Evolutionary conservation across 192 early-diverging fungal species (phyloP).

Genomic region (Coemansia sp.): DNA sequence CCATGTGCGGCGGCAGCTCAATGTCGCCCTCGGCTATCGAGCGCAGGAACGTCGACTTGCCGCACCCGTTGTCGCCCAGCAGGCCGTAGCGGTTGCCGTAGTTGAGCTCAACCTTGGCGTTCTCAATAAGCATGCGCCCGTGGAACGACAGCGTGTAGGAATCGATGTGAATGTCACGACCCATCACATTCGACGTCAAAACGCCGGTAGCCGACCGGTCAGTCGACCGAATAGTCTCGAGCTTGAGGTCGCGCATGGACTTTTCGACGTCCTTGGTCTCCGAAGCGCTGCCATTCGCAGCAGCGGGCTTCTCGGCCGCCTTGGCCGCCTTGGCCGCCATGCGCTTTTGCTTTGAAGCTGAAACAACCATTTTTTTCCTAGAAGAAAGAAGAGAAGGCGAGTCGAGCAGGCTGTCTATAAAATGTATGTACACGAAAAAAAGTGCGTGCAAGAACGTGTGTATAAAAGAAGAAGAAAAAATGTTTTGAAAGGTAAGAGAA

Average conservation of each 20-base stretch:
- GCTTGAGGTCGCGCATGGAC: constrained; percentile 60
- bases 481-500: not conserved
- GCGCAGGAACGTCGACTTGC: constrained; percentile 95
- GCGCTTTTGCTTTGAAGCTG: constrained; percentile 82
- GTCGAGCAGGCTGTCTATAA: not conserved
- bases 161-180: constrained; percentile 97
- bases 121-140: constrained; percentile 92
- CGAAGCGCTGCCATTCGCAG: constrained; percentile 5
- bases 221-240: constrained; percentile 57
- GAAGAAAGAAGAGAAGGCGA: not conserved
- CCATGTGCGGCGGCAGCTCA: constrained; percentile 95
- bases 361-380: constrained; percentile 50
- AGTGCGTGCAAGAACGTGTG: not conserved
- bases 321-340: constrained; percentile 74
- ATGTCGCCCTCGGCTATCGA: constrained; percentile 93
- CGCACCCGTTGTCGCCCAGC: constrained; percentile 94
- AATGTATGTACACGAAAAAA: not conserved
- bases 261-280: constrained; percentile 48
- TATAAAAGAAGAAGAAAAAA: not conserved
- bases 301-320: constrained; percentile 36
- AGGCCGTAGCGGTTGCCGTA: constrained; percentile 98
- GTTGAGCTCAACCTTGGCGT: constrained; percentile 96
- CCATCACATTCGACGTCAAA: constrained; percentile 83
- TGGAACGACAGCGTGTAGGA: constrained; percentile 92
- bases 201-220: constrained; percentile 93